Conservation (phyloP, 2,329 filamentous ascomycete species). For the Colletotrichum sp. region DNA sequence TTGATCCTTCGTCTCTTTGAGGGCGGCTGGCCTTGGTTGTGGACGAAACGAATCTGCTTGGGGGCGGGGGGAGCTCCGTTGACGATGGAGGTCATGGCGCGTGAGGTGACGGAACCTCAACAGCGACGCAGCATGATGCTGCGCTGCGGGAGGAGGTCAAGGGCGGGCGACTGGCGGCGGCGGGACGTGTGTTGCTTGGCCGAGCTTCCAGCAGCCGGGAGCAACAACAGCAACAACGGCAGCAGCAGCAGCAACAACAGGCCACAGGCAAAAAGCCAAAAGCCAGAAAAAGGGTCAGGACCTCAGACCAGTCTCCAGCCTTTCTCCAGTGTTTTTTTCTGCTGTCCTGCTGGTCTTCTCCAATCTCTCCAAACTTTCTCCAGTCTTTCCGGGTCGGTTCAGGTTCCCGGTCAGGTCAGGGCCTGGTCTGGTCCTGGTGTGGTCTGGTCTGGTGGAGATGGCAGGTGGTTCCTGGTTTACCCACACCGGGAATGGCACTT, state of each 20-base stretch:
- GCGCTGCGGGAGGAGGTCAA: slow-evolving; percentile 3
- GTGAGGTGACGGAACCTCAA: slow-evolving; percentile 17
- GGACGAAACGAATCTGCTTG: slow-evolving; percentile 78
- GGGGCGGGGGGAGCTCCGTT: slow-evolving; percentile 48
- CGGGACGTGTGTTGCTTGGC: not conserved
- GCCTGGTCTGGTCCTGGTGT: not conserved
- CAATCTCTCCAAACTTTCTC: not conserved
- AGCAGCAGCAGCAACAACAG: not conserved
- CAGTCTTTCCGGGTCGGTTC: not conserved
- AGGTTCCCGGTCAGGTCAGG: not conserved
- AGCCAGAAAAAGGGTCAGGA: not conserved
- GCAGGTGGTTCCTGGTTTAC: not conserved
- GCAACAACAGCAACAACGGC: not conserved
- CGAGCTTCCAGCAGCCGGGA: not conserved
- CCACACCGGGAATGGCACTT: not conserved
- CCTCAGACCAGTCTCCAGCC: not conserved
- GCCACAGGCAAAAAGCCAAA: not conserved
- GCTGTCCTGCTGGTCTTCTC: not conserved
- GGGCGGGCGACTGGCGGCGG: slow-evolving; percentile 1
- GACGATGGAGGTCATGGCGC: slow-evolving; percentile 33
- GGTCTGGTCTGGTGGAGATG: slow-evolving; percentile 2
- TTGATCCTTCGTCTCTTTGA: slow-evolving; percentile 81
- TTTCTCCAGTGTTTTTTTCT: not conserved
- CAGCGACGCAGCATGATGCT: slow-evolving; percentile 20
- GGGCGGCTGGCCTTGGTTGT: slow-evolving; percentile 81